Evolutionary conservation across 192 early-diverging fungal genomes (phyloP).

Genomic region (Coemansia sp.): DNA sequence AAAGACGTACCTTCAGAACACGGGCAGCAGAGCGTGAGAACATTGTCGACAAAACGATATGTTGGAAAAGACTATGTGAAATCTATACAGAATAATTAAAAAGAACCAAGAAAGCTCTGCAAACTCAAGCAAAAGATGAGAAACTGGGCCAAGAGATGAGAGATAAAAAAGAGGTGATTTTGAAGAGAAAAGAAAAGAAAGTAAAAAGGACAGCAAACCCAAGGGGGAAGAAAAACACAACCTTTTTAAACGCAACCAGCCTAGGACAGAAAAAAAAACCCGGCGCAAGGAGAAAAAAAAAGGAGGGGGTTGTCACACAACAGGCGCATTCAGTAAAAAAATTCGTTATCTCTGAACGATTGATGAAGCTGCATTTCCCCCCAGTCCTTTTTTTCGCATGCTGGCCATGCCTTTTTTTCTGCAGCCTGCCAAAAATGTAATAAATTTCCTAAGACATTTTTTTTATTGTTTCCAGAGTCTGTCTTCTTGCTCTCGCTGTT

Average conservation of each 20-base stretch:
- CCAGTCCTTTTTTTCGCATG: background rate
- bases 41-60: slow-evolving; percentile 15
- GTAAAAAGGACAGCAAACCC: background rate
- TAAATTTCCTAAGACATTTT: background rate
- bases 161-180: slow-evolving; percentile 6
- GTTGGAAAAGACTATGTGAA: background rate
- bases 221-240: background rate
- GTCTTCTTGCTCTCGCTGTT: background rate
- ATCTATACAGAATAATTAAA: background rate
- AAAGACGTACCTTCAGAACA: slow-evolving; percentile 28
- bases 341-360: background rate
- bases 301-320: background rate
- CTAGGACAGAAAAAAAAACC: background rate
- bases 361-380: background rate
- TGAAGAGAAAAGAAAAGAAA: slow-evolving; percentile 14
- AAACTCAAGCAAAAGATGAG: slow-evolving; percentile 3
- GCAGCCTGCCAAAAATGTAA: background rate
- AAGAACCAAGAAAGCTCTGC: background rate
- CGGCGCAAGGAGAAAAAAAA: background rate
- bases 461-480: background rate
- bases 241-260: background rate
- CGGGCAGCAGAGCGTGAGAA: slow-evolving; percentile 34
- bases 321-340: background rate
- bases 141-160: background rate
- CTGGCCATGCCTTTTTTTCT: background rate